Base-by-base conservation (phyloP, 208 protist genomes). In the Novymonas esmeraldas region DNA sequence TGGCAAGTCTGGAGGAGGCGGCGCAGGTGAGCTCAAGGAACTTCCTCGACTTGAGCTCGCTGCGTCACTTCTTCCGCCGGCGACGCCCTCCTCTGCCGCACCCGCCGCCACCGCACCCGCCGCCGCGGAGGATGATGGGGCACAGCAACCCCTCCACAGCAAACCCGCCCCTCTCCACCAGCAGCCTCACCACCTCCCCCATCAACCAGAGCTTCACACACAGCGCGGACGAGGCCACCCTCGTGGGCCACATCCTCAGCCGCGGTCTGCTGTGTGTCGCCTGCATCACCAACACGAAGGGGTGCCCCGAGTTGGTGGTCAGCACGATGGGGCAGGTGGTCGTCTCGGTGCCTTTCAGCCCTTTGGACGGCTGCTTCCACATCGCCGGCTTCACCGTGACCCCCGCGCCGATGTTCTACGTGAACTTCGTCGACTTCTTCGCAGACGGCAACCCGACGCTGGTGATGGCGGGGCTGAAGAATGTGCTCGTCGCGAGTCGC, bases 301-400 rank as follows among this genome's bases (percentile, higher is more conserved):
- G 26, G 31, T 13, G 51, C 5, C 56, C 73, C 0, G 84, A 93
- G 70, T 55, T 95, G 4, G 64, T 93, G 3, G 82, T 95, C 20
- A 92, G 87, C 62, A 93, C 90, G 18, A 86, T 93, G 82, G 85
- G 81, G 10, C 84, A 92, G 39, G 76, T 70, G 14, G 68, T 95
- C 3, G 83, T 91, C 5, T 91, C 85, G 2, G 77, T 95, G 33
- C 76, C 76, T 2, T 92, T 81, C 66, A 76, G 88, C 54, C 36
- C 44, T 2, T 49, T 75, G 0, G 76, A 85, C 13, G 70, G 70
- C 14, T 42, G 62, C 46, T 93, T 93, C 61, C 74, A 64, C 29
- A 88, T 95, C 58, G 70, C 86, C 2, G 84, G 79, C 33, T 89
- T 84, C 52, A 82, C 83, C 29, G 71, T 84, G 38, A 87, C 81